Percentiles rank a stretch among this genome's conserved stretches.
These are phyloP conservation scores for Paecilomyces dactylethromorphus DNA, from an alignment of 2,329 filamentous ascomycete species.

Conservation along the genomic window DNA sequence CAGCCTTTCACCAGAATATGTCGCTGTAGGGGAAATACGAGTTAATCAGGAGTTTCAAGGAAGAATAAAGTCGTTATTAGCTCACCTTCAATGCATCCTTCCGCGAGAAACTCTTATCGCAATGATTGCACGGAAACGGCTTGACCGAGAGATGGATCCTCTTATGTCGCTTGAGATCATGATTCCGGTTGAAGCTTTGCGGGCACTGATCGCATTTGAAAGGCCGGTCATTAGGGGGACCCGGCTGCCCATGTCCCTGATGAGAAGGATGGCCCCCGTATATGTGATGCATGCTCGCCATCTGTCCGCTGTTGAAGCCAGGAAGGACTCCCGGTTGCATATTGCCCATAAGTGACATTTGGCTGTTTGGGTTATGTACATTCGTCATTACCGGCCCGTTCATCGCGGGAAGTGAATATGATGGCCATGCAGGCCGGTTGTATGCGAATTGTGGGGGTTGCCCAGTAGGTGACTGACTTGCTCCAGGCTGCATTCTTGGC, in stretches of 20 bases:
- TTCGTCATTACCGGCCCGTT: constrained; percentile 69
- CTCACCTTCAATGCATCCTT: constrained; percentile 95
- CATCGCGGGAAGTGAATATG: constrained; percentile 57
- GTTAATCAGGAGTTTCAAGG: not conserved
- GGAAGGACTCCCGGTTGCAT: constrained; percentile 52
- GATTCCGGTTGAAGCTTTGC: constrained; percentile 92
- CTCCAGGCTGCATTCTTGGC: constrained; percentile 51
- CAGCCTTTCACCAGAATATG: constrained; percentile 62
- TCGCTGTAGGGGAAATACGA: constrained; percentile 36
- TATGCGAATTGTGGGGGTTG: constrained; percentile 28
- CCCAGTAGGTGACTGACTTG: constrained; percentile 39
- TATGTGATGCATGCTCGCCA: constrained; percentile 53
- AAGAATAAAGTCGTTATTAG: constrained; percentile 8
- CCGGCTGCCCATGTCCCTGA: constrained; percentile 47
- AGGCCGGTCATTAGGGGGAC: constrained; percentile 66
- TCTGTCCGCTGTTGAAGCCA: constrained; percentile 55
- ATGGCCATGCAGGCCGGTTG: constrained; percentile 39
- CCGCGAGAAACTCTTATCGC: constrained; percentile 92
- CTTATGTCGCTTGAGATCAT: constrained; percentile 94
- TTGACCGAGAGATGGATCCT: constrained; percentile 92
- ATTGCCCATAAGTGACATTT: constrained; percentile 63
- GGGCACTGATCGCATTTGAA: constrained; percentile 92
- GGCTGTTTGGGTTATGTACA: constrained; percentile 64
- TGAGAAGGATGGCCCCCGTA: constrained; percentile 51
- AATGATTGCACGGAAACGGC: constrained; percentile 84